phyloP scores from a whole-genome alignment of 768 basidiomycete genomes.

The Tricholoma furcatifolium region DNA sequence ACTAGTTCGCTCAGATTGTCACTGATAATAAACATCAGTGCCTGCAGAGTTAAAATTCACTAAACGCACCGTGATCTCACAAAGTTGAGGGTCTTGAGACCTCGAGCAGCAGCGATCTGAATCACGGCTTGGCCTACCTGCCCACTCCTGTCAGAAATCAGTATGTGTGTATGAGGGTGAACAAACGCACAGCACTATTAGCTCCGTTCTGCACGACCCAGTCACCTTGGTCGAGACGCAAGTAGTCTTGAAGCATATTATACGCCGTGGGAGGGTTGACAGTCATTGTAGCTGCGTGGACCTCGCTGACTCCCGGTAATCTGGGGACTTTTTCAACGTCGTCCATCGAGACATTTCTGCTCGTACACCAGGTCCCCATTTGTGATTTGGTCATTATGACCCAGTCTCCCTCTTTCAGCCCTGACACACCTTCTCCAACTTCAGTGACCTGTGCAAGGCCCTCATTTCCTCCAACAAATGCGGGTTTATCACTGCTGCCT shows the following conservation, averaged over 20 bases:
- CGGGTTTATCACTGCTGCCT: conserved; percentile 31
- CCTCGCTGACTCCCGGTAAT: conserved; percentile 47
- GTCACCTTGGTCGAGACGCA: conserved; percentile 61
- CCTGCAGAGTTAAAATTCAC: conserved; percentile 8
- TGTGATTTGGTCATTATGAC: conserved; percentile 71
- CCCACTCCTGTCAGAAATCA: conserved; percentile 1
- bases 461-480: conserved; percentile 75
- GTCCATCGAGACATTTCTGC: conserved; percentile 46
- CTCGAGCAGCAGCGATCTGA: conserved; percentile 73
- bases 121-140: conserved; percentile 86
- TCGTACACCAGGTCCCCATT: conserved; percentile 73
- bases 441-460: conserved; percentile 67
- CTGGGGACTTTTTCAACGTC: conserved; percentile 65
- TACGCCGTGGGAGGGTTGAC: conserved; percentile 86
- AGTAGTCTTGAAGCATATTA: conserved; percentile 76
- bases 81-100: conserved; percentile 79
- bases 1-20: conserved; percentile 52
- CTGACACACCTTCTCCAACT: conserved; percentile 53
- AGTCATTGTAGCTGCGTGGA: conserved; percentile 72
- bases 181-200: conserved; percentile 68
- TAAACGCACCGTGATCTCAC: conserved; percentile 61
- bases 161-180: not conserved
- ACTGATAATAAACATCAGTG: conserved; percentile 30
- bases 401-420: conserved; percentile 61
- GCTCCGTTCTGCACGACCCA: conserved; percentile 88